Base-by-base conservation (phyloP, 2,329 filamentous ascomycete genomes). In the Microdochium nivale region DNA sequence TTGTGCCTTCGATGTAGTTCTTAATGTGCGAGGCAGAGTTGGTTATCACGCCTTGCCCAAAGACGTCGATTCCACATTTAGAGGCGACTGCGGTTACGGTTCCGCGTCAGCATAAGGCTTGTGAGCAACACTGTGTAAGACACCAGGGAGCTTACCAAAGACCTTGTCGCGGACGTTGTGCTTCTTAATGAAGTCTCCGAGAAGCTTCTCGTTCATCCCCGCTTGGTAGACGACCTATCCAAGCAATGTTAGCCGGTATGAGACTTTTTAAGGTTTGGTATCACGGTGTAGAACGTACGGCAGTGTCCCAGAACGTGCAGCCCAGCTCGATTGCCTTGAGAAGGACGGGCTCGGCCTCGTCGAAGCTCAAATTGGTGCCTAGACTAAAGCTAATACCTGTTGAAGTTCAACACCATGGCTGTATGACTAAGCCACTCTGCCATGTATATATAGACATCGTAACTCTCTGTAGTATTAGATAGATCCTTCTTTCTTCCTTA, bases 161-260 rank as follows among this genome's bases (percentile, higher is more conserved):
- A 76, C 43, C 54, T 76, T 75, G 51, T 76, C 73, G 1, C 74
- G 70, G 8, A 73, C 62, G 48, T 76, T 72, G 59, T 77, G 72
- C 56, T 76, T 77, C 24, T 68, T 60, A 53, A 77, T 75, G 53
- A 76, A 77, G 32, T 76, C 71, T 3, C 74, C 74, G 0, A 77
- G 60, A 0, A 77, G 66, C 59, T 73, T 75, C 51, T 77, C 74
- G 49, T 77, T 77, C 10, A 74, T 65, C 35, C 74, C 73, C 1
- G 68, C 67, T 58, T 65, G 59, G 52, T 77, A 77, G 8, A 70
- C 66, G 25, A 76, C 72, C 71, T 74, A 4, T 5, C 16, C 32
- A 8, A 30, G 9, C 4, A 8, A 25, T 24, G 13, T 19, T 32
- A 49, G 33, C 19, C 3, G 3, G 47, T 7, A 30, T 30, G 5